Percentiles rank a stretch among this genome's conserved stretches.
These are phyloP conservation scores for Plantago coronopus DNA, from an alignment of 305 asterid species.

Conservation along the genomic window DNA sequence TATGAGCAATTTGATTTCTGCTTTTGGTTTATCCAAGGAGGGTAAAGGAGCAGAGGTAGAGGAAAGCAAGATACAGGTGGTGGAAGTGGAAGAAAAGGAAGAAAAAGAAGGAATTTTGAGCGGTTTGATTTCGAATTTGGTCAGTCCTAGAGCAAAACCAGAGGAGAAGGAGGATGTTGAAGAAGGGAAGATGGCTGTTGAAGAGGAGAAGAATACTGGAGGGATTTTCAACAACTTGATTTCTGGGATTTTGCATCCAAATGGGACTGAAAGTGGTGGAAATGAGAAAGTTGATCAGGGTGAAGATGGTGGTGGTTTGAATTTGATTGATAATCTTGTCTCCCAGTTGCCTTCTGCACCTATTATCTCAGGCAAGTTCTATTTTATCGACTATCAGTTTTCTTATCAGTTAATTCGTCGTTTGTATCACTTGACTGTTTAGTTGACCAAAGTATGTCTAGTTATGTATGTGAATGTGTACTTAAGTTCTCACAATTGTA, in stretches of 20 bases:
- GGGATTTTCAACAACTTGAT: conserved; percentile 8
- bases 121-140: conserved; percentile 4
- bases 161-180: background rate
- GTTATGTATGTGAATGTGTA: too few species aligned
- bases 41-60: background rate
- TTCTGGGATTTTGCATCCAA: conserved; percentile 1
- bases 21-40: background rate
- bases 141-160: conserved; percentile 5
- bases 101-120: conserved; percentile 3
- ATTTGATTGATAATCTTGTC: too few species aligned
- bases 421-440: background rate
- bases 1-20: conserved; percentile 9
- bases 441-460: background rate
- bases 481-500: too few species aligned
- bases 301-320: too few species aligned
- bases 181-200: background rate
- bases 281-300: too few species aligned
- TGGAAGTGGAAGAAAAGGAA: background rate
- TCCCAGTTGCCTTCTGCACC: too few species aligned
- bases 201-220: background rate
- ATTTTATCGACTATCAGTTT: background rate
- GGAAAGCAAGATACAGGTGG: background rate
- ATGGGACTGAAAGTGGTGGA: background rate
- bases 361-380: too few species aligned
- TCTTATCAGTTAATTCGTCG: background rate